Conservation (phyloP, 495 filamentous ascomycete species). For the Pyronema omphalodes region DNA sequence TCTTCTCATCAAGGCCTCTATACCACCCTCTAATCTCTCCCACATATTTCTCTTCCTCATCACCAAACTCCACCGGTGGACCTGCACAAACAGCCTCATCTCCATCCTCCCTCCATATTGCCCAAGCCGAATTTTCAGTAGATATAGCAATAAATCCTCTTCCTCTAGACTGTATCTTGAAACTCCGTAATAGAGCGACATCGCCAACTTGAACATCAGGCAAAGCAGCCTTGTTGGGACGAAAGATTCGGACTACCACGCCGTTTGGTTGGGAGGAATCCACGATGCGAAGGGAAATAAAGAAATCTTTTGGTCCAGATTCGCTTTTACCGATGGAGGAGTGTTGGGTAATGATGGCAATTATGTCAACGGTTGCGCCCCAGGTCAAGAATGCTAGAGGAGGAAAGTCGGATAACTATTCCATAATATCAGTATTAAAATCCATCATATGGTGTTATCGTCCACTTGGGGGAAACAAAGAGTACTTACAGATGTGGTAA, state of each 20-base stretch:
- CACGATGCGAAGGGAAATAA: constrained; percentile 16
- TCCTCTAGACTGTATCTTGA: constrained; percentile 42
- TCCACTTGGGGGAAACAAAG: not conserved
- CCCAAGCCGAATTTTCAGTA: constrained; percentile 42
- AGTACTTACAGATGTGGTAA: constrained; percentile 15
- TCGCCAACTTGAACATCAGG: constrained; percentile 54
- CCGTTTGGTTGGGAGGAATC: constrained; percentile 15
- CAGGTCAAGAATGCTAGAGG: constrained; percentile 16
- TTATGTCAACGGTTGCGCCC: constrained; percentile 19
- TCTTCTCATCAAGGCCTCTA: constrained; percentile 19
- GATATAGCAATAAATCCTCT: constrained; percentile 33
- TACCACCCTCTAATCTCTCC: constrained; percentile 37
- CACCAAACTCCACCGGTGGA: constrained; percentile 45
- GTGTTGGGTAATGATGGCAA: constrained; percentile 14
- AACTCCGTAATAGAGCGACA: constrained; percentile 54
- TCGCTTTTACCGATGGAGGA: constrained; percentile 5
- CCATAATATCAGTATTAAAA: constrained; percentile 17
- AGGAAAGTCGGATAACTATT: constrained; percentile 17
- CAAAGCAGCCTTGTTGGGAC: constrained; percentile 51
- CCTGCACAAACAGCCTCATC: constrained; percentile 32
- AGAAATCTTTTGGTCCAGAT: constrained; percentile 15
- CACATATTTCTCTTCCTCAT: constrained; percentile 40
- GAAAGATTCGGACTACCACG: constrained; percentile 45
- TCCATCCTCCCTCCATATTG: constrained; percentile 31
- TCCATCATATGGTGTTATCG: not conserved